A percentile compares a stretch with the other conserved stretches of the same genome.
phyloP scores from a whole-genome alignment of 2,329 filamentous ascomycete genomes.

The Fusarium pseudonygamai region DNA sequence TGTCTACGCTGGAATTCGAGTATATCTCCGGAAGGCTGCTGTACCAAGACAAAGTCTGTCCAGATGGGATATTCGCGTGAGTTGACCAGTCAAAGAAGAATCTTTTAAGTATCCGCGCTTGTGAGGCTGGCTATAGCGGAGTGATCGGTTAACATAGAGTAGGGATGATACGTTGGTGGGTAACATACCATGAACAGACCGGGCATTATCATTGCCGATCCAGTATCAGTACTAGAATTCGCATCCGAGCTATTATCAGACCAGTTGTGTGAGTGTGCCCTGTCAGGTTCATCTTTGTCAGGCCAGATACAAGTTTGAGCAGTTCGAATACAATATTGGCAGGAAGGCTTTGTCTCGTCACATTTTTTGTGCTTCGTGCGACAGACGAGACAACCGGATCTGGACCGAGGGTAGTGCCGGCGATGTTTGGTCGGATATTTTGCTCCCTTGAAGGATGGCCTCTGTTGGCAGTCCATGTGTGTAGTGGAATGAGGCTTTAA shows the following conservation, averaged over 20 bases:
- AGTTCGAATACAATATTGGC: neutral
- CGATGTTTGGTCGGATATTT: neutral
- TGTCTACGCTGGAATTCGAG: neutral
- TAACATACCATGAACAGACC: neutral
- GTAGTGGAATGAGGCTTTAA: accelerated
- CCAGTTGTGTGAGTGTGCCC: neutral
- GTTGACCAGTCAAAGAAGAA: neutral
- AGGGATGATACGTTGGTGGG: neutral
- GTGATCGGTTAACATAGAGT: neutral
- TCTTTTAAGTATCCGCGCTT: neutral
- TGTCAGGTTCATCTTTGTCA: neutral
- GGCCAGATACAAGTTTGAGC: neutral
- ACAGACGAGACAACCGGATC: neutral
- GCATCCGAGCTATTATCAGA: neutral
- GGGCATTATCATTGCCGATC: neutral
- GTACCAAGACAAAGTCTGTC: neutral
- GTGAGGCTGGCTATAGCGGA: neutral
- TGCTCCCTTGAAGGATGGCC: neutral
- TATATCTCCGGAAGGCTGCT: neutral
- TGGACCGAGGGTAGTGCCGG: neutral
- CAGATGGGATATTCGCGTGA: neutral
- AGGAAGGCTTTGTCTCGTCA: neutral
- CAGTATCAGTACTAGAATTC: neutral
- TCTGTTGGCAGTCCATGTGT: neutral
- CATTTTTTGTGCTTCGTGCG: neutral